Evolutionary conservation across 2,329 filamentous ascomycete genomes (phyloP).

Genomic region (Exophiala mesophila): DNA sequence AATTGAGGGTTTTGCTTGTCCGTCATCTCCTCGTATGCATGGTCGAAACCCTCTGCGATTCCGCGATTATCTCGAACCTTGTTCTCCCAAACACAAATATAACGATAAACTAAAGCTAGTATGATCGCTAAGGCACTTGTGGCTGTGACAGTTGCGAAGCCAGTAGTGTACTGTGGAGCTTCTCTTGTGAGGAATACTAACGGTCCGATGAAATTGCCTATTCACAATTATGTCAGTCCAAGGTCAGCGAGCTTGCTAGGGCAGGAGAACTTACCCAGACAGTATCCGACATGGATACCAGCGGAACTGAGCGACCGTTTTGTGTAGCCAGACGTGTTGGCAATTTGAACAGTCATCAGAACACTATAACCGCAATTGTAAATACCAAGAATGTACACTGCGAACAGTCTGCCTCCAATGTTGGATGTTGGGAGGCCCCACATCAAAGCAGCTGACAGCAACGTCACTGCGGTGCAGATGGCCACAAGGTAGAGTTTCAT

Average conservation of each 20-base stretch:
- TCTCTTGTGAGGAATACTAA: constrained; percentile 32
- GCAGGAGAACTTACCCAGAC: constrained; percentile 40
- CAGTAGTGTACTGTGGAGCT: constrained; percentile 28
- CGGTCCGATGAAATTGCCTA: constrained; percentile 32
- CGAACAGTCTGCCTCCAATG: constrained; percentile 18
- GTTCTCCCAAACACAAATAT: constrained; percentile 26
- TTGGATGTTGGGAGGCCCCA: constrained; percentile 39
- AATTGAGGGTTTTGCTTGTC: constrained; percentile 31
- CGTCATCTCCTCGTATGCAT: constrained; percentile 50
- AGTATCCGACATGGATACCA: constrained; percentile 24
- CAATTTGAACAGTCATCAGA: constrained; percentile 47
- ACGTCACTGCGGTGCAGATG: constrained; percentile 39
- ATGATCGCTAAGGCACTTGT: constrained; percentile 15
- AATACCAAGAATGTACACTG: constrained; percentile 43
- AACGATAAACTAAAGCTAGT: constrained; percentile 26
- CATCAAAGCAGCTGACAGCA: constrained; percentile 39
- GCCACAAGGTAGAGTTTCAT: constrained; percentile 36
- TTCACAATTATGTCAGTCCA: no score
- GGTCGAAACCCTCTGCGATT: constrained; percentile 45
- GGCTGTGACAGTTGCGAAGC: constrained; percentile 32
- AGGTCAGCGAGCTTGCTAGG: constrained; percentile 19
- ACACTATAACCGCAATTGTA: constrained; percentile 47
- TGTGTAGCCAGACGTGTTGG: constrained; percentile 27
- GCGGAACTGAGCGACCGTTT: constrained; percentile 24
- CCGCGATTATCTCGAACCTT: constrained; percentile 12